Base-by-base conservation (phyloP, 116 monocot species). In the Posidonia oceanica region DNA sequence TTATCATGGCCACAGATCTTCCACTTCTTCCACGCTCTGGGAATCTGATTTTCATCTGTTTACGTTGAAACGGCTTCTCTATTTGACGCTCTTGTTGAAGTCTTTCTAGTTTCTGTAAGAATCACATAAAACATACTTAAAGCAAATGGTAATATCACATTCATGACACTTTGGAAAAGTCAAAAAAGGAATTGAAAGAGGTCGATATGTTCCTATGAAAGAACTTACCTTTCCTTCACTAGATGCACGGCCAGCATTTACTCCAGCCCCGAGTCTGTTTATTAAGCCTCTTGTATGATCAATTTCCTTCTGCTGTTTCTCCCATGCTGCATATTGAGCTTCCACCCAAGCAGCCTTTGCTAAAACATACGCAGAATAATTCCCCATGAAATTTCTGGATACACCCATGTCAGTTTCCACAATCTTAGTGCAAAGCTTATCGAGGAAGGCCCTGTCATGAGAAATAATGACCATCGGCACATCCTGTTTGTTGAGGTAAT, bases 391-490 rank as follows among this genome's bases (percentile, higher is more conserved):
- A 38, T 89, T 87, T 76, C 81, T 89, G 20, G 92, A 97, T 52
- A 97, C 82, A 48, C 97, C 97, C 87, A 97, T 82, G 70, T 97
- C 97, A 29, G 97, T 97, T 84, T 92, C 97, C 38, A 92, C 97
- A 48, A 97, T 92, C 75, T 97, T 92, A 4, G 97, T 87, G 72
- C 97, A 97, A 39, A 97, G 64, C 65, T 87, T 85, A 75, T 97
- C 97, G 18, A 97, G 89, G 55, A 97, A 92, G 52, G 92, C 97
- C 52, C 97, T 84, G 81, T 97, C 92, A 80, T 97, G 97, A 36
- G 97, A 97, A 74, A 97, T 92, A 44, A 97, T 87, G 18, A 97
- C 97, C 92, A 97, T 97, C 21, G 97, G 97, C 18, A 97, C 87
- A 59, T 78, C 97, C 67, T 97, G 97, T 74, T 85, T 87, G 54